Conservation (phyloP, 192 early-diverging fungal genomes). For the Gaertneriomyces semiglobifer region DNA sequence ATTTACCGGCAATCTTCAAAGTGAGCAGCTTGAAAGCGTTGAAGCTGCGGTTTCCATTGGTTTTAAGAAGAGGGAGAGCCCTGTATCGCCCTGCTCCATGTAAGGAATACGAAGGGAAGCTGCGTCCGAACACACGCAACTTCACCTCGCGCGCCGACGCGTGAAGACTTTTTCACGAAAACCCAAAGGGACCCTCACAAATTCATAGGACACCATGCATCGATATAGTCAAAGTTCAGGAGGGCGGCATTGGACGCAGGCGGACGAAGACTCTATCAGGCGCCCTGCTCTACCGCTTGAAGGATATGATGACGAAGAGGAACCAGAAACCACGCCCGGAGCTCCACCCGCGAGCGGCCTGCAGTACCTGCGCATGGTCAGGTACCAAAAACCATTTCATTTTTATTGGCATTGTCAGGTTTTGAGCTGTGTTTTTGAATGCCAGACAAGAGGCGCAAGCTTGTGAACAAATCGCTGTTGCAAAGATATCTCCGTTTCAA, state of each 20-base stretch:
- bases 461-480: conserved; percentile 10
- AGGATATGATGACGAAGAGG: conserved; percentile 20
- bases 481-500: not conserved
- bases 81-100: too few relatives aligned
- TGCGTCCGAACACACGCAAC: too few relatives aligned
- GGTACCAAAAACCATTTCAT: not conserved
- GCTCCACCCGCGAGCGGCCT: conserved; percentile 11
- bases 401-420: not conserved
- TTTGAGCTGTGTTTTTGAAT: not conserved
- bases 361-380: conserved; percentile 26
- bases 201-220: too few relatives aligned
- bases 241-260: conserved; percentile 11
- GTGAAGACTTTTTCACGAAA: too few relatives aligned
- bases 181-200: too few relatives aligned
- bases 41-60: too few relatives aligned
- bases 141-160: too few relatives aligned
- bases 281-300: conserved; percentile 25
- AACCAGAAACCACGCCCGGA: not conserved
- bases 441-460: conserved; percentile 23
- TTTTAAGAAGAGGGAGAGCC: too few relatives aligned
- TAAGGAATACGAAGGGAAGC: too few relatives aligned
- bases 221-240: too few relatives aligned
- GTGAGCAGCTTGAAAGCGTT: too few relatives aligned
- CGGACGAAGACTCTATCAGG: conserved; percentile 19
- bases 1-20: too few relatives aligned